Evolutionary conservation across 176 grass and related monocot genomes (phyloP).

Genomic region (Calamus simplicifolius): DNA sequence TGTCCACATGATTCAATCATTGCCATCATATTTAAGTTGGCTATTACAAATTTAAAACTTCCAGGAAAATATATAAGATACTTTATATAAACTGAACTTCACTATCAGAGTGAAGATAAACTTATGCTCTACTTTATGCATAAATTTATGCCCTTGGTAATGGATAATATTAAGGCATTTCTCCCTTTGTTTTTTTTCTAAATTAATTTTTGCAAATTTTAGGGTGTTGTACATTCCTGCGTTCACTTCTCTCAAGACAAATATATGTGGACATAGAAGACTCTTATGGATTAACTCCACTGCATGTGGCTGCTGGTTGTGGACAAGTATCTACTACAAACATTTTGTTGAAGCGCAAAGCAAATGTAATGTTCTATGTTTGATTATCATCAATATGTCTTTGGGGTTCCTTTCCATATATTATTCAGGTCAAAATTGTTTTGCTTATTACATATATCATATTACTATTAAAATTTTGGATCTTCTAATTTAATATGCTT

Average conservation of each 20-base stretch:
- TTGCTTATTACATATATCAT: too few relatives aligned
- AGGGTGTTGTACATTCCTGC: constrained; percentile 16
- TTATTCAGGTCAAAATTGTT: too few relatives aligned
- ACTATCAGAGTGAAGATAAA: too few relatives aligned
- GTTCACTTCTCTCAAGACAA: constrained; percentile 27
- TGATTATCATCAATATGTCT: too few relatives aligned
- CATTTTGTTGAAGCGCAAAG: constrained; percentile 33
- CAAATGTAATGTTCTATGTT: constrained; percentile 22
- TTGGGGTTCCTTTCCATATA: too few relatives aligned
- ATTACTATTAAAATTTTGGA: too few relatives aligned
- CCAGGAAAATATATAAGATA: too few relatives aligned
- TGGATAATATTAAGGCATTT: neutral
- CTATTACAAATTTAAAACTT: too few relatives aligned
- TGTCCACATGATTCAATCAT: too few relatives aligned
- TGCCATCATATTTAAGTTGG: too few relatives aligned
- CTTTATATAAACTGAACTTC: too few relatives aligned
- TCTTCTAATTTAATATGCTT: too few relatives aligned
- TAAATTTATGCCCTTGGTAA: neutral
- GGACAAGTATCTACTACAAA: constrained; percentile 2
- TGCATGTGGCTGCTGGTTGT: constrained; percentile 20
- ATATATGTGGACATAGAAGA: constrained; percentile 22
- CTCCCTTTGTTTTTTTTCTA: neutral
- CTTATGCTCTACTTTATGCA: neutral
- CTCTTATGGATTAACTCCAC: constrained; percentile 13
- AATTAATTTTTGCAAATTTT: neutral